Percentiles rank a stretch among this genome's conserved stretches.
Conservation (phyloP, 257 asterid genomes). For the Solanum commersonii region DNA sequence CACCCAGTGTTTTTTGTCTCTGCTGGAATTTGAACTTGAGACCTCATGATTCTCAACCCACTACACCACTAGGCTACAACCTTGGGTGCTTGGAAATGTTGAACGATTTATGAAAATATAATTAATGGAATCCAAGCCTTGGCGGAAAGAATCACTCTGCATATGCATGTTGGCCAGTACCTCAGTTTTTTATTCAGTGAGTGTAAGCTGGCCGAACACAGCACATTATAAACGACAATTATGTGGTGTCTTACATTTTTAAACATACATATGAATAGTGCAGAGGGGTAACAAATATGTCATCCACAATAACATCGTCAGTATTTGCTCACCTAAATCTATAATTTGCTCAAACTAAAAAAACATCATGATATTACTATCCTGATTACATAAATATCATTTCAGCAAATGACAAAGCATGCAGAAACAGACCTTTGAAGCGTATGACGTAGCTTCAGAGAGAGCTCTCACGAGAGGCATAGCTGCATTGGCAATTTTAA, state of each 20-base stretch:
- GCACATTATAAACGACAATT: neutral
- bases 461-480: constrained; percentile 13
- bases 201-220: neutral
- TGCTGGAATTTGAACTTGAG: too few relatives aligned
- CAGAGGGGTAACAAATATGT: neutral
- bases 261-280: neutral
- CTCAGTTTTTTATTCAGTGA: neutral
- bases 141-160: neutral
- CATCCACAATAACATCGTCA: neutral
- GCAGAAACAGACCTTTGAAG: constrained; percentile 18
- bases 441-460: constrained; percentile 17
- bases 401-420: neutral
- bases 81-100: neutral
- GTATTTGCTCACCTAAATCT: neutral
- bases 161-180: neutral
- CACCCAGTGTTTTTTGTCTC: too few relatives aligned
- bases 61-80: too few relatives aligned
- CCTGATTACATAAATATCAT: neutral
- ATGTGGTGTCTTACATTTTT: neutral
- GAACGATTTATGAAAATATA: neutral
- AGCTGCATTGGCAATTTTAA: constrained; percentile 6
- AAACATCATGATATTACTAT: neutral
- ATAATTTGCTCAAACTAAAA: neutral
- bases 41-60: too few relatives aligned
- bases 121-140: neutral